These are phyloP conservation scores for Petunia hybrid DNA, from an alignment of 305 asterid species.

Conservation along the genomic window DNA sequence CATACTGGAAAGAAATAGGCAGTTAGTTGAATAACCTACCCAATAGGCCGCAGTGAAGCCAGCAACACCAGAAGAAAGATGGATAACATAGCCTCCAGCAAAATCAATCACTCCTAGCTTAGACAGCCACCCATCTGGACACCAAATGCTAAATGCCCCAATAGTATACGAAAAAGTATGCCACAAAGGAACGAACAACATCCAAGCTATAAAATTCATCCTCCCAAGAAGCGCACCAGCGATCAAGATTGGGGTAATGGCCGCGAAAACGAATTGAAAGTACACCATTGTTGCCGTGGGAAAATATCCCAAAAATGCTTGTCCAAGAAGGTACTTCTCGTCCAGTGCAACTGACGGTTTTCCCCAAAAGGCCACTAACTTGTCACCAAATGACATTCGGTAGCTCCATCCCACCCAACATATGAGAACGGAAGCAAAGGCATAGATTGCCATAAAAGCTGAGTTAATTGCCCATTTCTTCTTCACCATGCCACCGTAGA, in stretches of 20 bases:
- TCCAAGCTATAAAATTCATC: slow-evolving; percentile 56
- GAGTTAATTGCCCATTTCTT: slow-evolving; percentile 71
- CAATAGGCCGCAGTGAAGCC: slow-evolving; percentile 58
- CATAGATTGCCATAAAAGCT: slow-evolving; percentile 69
- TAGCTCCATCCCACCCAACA: slow-evolving; percentile 75
- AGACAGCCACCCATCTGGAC: slow-evolving; percentile 49
- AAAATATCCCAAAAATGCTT: slow-evolving; percentile 32
- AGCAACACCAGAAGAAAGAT: slow-evolving; percentile 51
- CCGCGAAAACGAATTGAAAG: slow-evolving; percentile 51
- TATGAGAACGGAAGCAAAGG: slow-evolving; percentile 57
- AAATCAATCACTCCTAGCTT: slow-evolving; percentile 54
- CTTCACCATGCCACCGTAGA: slow-evolving; percentile 75
- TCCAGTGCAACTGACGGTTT: slow-evolving; percentile 48
- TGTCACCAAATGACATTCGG: slow-evolving; percentile 59
- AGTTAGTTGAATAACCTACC: slow-evolving; percentile 32
- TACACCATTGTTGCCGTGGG: slow-evolving; percentile 51
- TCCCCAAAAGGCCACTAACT: slow-evolving; percentile 43
- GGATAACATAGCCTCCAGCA: slow-evolving; percentile 53
- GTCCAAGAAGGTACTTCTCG: slow-evolving; percentile 37
- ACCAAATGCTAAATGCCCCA: slow-evolving; percentile 53
- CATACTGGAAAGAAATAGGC: no score
- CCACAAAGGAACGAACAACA: slow-evolving; percentile 54
- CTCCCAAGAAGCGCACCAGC: slow-evolving; percentile 55
- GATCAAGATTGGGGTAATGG: slow-evolving; percentile 46
- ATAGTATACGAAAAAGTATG: slow-evolving; percentile 51